Evolutionary conservation across 148 eudicot genomes (phyloP).

Genomic region (Heliosperma pusillum): DNA sequence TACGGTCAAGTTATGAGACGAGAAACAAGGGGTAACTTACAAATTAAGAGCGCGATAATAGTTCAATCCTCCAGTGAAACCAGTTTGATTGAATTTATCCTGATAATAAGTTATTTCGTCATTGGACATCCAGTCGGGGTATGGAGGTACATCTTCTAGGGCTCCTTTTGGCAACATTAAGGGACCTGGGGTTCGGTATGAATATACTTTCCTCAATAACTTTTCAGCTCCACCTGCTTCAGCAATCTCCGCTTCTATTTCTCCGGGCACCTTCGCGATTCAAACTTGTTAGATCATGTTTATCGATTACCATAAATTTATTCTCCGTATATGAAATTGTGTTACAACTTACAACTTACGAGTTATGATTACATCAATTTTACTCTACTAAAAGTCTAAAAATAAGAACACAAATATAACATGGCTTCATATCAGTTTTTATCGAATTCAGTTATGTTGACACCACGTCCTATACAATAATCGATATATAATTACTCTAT

Average conservation of each 20-base stretch:
- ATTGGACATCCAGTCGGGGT: conserved; percentile 59
- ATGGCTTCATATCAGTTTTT: too few relatives aligned
- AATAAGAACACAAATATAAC: too few relatives aligned
- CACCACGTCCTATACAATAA: too few relatives aligned
- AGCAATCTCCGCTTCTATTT: conserved; percentile 36
- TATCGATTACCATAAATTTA: neutral
- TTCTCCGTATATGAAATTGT: neutral
- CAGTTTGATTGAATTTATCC: conserved; percentile 38
- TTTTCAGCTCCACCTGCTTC: conserved; percentile 35
- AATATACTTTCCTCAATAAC: conserved; percentile 37
- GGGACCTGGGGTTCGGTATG: conserved; percentile 41
- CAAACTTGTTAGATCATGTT: neutral
- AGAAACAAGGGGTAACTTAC: conserved; percentile 33
- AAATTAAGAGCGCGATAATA: conserved; percentile 63
- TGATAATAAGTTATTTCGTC: conserved; percentile 47
- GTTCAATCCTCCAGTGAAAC: conserved; percentile 68
- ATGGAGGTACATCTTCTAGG: conserved; percentile 32
- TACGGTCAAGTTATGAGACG: too few relatives aligned
- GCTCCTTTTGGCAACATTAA: conserved; percentile 46
- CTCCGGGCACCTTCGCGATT: conserved; percentile 29
- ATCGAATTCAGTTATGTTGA: too few relatives aligned
- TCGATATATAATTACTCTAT: too few relatives aligned
- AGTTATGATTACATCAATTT: too few relatives aligned
- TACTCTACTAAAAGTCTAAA: too few relatives aligned
- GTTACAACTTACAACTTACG: neutral